phyloP scores from a whole-genome alignment of 2,329 filamentous ascomycete genomes.

The Beauveria australis region DNA sequence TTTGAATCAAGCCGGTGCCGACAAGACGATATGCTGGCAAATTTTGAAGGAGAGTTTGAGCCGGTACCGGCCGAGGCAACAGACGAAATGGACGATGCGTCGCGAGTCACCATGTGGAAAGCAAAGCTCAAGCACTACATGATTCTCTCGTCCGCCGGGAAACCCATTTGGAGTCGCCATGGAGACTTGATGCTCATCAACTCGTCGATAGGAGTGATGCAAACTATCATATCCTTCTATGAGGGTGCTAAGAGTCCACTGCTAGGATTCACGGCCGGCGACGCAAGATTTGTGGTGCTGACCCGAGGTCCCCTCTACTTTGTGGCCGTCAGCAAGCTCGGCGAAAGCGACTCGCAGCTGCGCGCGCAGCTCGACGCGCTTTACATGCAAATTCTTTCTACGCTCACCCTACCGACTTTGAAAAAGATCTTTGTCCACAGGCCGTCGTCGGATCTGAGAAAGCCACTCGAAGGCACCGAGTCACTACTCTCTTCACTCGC shows the following conservation, averaged over 20 bases:
- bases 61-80: slow-evolving; percentile 51
- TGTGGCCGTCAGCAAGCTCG: slow-evolving; percentile 82
- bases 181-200: slow-evolving; percentile 86
- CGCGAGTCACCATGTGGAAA: slow-evolving; percentile 69
- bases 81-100: slow-evolving; percentile 40
- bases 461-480: slow-evolving; percentile 86
- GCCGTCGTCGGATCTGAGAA: slow-evolving; percentile 86
- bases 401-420: slow-evolving; percentile 79
- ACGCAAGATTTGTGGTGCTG: slow-evolving; percentile 75
- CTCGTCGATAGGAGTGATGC: slow-evolving; percentile 87
- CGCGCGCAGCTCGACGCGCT: slow-evolving; percentile 82
- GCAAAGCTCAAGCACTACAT: slow-evolving; percentile 95
- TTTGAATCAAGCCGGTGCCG: slow-evolving; percentile 46
- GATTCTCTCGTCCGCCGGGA: slow-evolving; percentile 90
- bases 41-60: slow-evolving; percentile 74
- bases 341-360: slow-evolving; percentile 87
- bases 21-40: slow-evolving; percentile 46
- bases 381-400: slow-evolving; percentile 98
- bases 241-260: slow-evolving; percentile 71
- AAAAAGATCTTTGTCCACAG: slow-evolving; percentile 81
- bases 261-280: slow-evolving; percentile 77
- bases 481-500: slow-evolving; percentile 82
- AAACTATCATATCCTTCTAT: slow-evolving; percentile 97
- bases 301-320: slow-evolving; percentile 85
- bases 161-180: slow-evolving; percentile 94